phyloP scores from a whole-genome alignment of 2,329 filamentous ascomycete species.

The Colletotrichum godetiae region DNA sequence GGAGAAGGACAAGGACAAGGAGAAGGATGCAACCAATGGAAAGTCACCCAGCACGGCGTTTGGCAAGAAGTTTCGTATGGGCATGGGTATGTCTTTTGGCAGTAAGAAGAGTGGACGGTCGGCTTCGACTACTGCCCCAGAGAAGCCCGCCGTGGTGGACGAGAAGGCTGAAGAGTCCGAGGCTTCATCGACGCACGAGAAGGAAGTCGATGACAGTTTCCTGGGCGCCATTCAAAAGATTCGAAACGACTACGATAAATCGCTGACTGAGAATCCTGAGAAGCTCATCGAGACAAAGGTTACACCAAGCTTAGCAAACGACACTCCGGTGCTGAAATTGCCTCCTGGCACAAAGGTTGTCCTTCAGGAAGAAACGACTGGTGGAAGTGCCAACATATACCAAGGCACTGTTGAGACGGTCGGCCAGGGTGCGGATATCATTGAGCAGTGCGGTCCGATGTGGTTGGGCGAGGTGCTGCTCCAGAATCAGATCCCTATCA shows the following conservation, averaged over 20 bases:
- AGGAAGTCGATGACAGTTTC: constrained; percentile 81
- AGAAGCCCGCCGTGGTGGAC: constrained; percentile 79
- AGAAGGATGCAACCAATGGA: constrained; percentile 59
- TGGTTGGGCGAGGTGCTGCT: constrained; percentile 93
- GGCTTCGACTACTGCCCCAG: constrained; percentile 71
- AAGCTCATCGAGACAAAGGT: constrained; percentile 71
- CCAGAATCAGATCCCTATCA: constrained; percentile 82
- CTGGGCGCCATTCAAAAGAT: constrained; percentile 79
- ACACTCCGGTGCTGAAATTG: constrained; percentile 81
- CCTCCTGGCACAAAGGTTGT: constrained; percentile 75
- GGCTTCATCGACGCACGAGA: constrained; percentile 73
- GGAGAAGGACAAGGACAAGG: constrained; percentile 55
- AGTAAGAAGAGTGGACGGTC: constrained; percentile 86
- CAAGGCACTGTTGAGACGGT: constrained; percentile 86
- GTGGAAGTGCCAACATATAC: constrained; percentile 86
- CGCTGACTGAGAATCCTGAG: constrained; percentile 66
- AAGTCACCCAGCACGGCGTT: constrained; percentile 75
- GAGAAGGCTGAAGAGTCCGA: constrained; percentile 80
- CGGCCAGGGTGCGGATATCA: constrained; percentile 80
- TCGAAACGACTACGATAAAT: constrained; percentile 77
- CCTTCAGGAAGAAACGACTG: constrained; percentile 75
- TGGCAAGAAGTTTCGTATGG: constrained; percentile 81
- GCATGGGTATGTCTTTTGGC: constrained; percentile 77
- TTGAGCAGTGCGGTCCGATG: constrained; percentile 88
- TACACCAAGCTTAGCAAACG: constrained; percentile 75